Percentiles rank a stretch among this genome's conserved stretches.
phyloP scores from a whole-genome alignment of 169 alveolate species.

The Eimeria praecox region DNA sequence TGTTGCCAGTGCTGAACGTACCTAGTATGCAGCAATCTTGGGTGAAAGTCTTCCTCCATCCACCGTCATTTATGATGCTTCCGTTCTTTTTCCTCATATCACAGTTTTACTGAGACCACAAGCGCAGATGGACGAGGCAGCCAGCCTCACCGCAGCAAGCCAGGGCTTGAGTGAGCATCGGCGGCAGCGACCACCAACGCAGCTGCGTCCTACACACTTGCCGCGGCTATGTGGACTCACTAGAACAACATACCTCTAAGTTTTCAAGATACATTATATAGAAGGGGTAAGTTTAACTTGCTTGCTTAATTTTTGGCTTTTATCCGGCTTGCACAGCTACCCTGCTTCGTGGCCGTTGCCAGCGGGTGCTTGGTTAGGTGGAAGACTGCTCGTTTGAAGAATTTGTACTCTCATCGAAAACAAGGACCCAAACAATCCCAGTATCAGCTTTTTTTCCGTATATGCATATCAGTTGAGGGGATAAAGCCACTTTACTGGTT shows the following conservation, averaged over 20 bases:
- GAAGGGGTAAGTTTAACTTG: not conserved
- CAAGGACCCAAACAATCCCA: not conserved
- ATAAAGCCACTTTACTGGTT: not conserved
- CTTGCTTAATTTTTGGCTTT: not conserved
- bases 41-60: slow-evolving; percentile 47
- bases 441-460: not conserved
- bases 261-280: not conserved
- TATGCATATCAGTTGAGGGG: not conserved
- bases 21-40: slow-evolving; percentile 26
- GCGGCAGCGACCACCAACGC: slow-evolving; percentile 56
- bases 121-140: slow-evolving; percentile 41
- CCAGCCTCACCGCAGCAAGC: slow-evolving; percentile 70
- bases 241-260: not conserved
- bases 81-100: slow-evolving; percentile 44
- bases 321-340: not conserved
- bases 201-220: not conserved
- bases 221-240: not conserved
- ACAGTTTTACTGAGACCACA: slow-evolving; percentile 45
- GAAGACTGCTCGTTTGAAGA: not conserved
- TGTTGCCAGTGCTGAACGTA: slow-evolving; percentile 17
- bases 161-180: slow-evolving; percentile 78
- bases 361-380: slow-evolving; percentile 29
- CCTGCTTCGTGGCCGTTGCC: slow-evolving; percentile 11
- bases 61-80: slow-evolving; percentile 54
- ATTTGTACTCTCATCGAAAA: not conserved